Base-by-base conservation (phyloP, 371 early-diverging fungal species). In the Zychaea mexicana region DNA sequence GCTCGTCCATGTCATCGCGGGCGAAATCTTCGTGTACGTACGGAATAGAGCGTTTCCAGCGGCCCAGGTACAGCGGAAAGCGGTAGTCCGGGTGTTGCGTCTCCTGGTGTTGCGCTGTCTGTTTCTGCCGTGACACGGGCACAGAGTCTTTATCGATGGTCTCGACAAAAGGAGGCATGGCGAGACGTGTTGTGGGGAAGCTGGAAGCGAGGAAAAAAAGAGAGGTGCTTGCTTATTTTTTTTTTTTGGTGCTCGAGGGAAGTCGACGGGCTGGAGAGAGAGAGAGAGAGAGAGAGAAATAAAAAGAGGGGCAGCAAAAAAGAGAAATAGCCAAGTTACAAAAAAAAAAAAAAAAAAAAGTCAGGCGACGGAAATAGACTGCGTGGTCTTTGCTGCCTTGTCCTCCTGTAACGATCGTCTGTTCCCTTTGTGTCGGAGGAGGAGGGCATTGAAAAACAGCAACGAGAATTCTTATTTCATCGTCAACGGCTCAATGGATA, bases 1-100 rank as follows among this genome's bases (percentile, higher is more conserved):
- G 98, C 75, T 98, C 98, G 74, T 98, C 98, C 79, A 89, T 76
- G 73, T 92, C 85, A 73, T 96, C 96, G 60, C 81, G 87, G 53
- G 94, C 91, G 65, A 95, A 85, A 61, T 85, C 87, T 53, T 92
- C 83, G 65, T 95, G 88, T 13, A 77, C 66, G 21, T 82, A 78
- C 12, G 96, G 95, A 57, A 94, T 84, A 0, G 95, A 92, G 32
- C 90, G 87, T 65, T 85, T 82, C 96, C 96, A 95, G 57, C 80
- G 81, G 49, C 96, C 96, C 19, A 93, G 77, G 68, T 93, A 95
- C 42, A 88, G 67, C 0, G 94, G 95, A 67, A 88, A 88, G 45
- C 96, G 84, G 61, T 72, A 76, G 73, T 95, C 95, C 53, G 88
- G 87, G 57, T 82, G 78, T 26, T 72, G 46, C 32, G 60, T 54